Conservation (phyloP, 257 asterid genomes). For the Primulina huaijiensis region DNA sequence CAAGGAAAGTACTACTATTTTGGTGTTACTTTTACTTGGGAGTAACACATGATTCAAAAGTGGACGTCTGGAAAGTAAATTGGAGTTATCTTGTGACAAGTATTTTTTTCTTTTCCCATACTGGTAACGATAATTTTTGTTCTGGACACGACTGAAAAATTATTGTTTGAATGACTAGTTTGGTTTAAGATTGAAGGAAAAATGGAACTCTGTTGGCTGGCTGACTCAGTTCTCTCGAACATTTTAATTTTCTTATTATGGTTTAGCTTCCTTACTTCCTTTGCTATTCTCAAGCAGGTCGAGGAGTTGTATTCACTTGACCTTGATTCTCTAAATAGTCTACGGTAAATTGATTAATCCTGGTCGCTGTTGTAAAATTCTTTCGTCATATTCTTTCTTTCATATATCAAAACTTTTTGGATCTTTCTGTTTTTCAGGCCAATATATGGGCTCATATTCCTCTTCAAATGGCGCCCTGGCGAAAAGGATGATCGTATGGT, state of each 20-base stretch:
- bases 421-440: constrained; percentile 54
- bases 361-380: constrained; percentile 4
- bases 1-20: not conserved
- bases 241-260: constrained; percentile 9
- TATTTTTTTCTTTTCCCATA: not conserved
- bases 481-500: constrained; percentile 90
- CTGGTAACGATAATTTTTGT: not conserved
- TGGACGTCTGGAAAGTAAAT: not conserved
- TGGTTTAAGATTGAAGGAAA: not conserved
- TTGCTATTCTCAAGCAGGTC: constrained; percentile 56
- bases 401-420: not conserved
- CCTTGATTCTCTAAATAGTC: constrained; percentile 73
- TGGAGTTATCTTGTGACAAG: not conserved
- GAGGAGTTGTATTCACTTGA: constrained; percentile 97
- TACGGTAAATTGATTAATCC: constrained; percentile 48
- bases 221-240: constrained; percentile 16
- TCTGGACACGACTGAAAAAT: not conserved
- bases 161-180: not conserved
- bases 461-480: constrained; percentile 98
- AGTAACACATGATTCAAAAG: not conserved
- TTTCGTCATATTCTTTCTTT: not conserved
- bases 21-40: not conserved
- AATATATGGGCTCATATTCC: constrained; percentile 85
- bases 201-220: constrained; percentile 8
- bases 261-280: constrained; percentile 22